Evolutionary conservation across 257 asterid species (phyloP).

Genomic region (Jacaranda mimosifolia): DNA sequence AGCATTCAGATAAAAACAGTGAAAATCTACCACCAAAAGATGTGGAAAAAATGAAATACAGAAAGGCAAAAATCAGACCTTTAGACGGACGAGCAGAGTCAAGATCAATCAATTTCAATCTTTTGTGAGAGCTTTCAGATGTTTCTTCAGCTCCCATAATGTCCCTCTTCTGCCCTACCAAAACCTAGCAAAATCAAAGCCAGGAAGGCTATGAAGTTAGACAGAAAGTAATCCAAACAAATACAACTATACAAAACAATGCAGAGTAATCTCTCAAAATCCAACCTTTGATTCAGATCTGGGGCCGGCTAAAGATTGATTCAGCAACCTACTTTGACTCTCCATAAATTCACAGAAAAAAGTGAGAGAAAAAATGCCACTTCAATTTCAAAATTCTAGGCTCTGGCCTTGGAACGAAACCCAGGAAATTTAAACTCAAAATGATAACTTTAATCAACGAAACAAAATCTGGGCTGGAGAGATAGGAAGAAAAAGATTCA

Average conservation of each 20-base stretch:
- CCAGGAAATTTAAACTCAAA: slow-evolving; percentile 17
- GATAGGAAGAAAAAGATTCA: slow-evolving; percentile 11
- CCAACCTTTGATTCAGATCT: slow-evolving; percentile 49
- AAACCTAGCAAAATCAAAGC: slow-evolving; percentile 30
- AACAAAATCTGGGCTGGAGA: not conserved
- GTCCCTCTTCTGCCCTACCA: slow-evolving; percentile 39
- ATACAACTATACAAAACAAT: not conserved
- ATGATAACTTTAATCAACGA: slow-evolving; percentile 1
- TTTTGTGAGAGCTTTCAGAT: slow-evolving; percentile 30
- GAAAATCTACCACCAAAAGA: not conserved
- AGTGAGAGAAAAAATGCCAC: not conserved
- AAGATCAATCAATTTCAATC: slow-evolving; percentile 41
- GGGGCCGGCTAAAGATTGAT: slow-evolving; percentile 26
- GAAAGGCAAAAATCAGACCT: slow-evolving; percentile 35
- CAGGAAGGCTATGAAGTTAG: slow-evolving; percentile 23
- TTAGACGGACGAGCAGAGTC: slow-evolving; percentile 32
- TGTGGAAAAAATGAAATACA: not conserved
- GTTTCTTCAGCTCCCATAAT: slow-evolving; percentile 32
- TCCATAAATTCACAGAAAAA: slow-evolving; percentile 28
- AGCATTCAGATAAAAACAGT: slow-evolving; percentile 17
- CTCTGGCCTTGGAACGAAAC: not conserved
- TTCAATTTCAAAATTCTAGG: slow-evolving; percentile 14
- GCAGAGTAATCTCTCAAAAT: not conserved
- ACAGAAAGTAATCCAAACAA: not conserved
- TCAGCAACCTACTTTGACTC: slow-evolving; percentile 24